A percentile compares a stretch with the other conserved stretches of the same genome.
Evolutionary conservation across 352 stramenopile genomes (phyloP).

Genomic region (Pythium myriotylum): DNA sequence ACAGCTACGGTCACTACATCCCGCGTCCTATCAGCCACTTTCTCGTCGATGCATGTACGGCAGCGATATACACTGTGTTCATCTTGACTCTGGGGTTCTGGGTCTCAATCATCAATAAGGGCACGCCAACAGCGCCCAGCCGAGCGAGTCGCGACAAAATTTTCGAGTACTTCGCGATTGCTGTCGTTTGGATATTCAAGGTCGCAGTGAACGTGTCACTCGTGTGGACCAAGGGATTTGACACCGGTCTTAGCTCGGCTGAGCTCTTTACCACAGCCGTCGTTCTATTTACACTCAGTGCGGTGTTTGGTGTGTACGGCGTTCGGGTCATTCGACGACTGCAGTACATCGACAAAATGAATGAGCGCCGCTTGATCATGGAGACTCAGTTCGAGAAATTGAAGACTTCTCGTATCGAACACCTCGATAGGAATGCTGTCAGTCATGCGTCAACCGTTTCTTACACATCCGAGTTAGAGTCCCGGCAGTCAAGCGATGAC

Average conservation of each 20-base stretch:
- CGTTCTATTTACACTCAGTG: constrained; percentile 30
- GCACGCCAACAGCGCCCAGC: constrained; percentile 28
- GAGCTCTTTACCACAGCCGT: constrained; percentile 33
- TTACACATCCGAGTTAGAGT: constrained; percentile 17
- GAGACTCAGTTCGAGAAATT: constrained; percentile 27
- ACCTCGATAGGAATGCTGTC: background rate
- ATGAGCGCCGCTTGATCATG: constrained; percentile 24
- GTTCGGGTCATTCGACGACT: constrained; percentile 44
- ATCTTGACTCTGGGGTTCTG: constrained; percentile 61
- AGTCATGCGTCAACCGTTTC: constrained; percentile 19
- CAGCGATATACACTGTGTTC: constrained; percentile 59
- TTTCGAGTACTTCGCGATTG: constrained; percentile 34
- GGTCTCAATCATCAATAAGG: constrained; percentile 59
- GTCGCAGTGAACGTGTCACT: constrained; percentile 32
- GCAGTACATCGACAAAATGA: constrained; percentile 43
- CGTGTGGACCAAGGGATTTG: constrained; percentile 43
- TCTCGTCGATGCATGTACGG: constrained; percentile 61
- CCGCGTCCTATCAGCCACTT: constrained; percentile 45
- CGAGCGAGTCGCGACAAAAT: constrained; percentile 35
- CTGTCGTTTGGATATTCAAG: constrained; percentile 44
- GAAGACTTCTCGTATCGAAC: constrained; percentile 16
- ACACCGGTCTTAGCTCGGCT: constrained; percentile 25
- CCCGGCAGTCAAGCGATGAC: background rate
- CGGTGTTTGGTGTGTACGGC: constrained; percentile 34
- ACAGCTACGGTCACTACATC: constrained; percentile 50